Percentiles rank a stretch among this genome's conserved stretches.
Evolutionary conservation across 129 eudicot species (phyloP).

Genomic region (Glebionis coronaria): DNA sequence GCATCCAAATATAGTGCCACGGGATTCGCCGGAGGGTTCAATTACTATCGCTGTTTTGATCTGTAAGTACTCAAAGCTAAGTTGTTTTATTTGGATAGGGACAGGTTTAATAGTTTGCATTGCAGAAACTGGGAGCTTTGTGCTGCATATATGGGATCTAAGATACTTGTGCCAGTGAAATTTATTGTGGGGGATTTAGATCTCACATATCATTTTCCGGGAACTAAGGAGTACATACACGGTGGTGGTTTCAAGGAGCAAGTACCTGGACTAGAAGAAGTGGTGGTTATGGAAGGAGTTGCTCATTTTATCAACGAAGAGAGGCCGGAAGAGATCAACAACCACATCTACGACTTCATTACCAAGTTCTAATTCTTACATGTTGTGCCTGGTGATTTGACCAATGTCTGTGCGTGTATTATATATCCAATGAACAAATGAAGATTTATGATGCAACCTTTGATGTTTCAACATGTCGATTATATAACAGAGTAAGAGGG

Average conservation of each 20-base stretch:
- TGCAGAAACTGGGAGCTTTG: conserved; percentile 79
- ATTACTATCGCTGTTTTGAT: conserved; percentile 14
- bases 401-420: not conserved
- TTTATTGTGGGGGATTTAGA: conserved; percentile 78
- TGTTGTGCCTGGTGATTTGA: not conserved
- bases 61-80: conserved; percentile 2
- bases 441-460: too few relatives aligned
- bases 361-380: conserved; percentile 34
- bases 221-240: conserved; percentile 59
- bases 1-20: conserved; percentile 50
- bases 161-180: conserved; percentile 68
- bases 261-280: conserved; percentile 57
- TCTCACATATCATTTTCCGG: conserved; percentile 53
- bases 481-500: too few relatives aligned
- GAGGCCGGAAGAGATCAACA: conserved; percentile 53
- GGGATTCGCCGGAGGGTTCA: conserved; percentile 2
- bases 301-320: conserved; percentile 78
- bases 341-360: conserved; percentile 66
- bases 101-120: not conserved
- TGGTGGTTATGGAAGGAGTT: conserved; percentile 82
- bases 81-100: not conserved
- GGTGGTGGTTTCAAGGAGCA: conserved; percentile 43
- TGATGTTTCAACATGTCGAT: too few relatives aligned
- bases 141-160: conserved; percentile 59
- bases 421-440: too few relatives aligned